phyloP scores from a whole-genome alignment of 2,329 filamentous ascomycete genomes.

The Cyclaneusma minus region DNA sequence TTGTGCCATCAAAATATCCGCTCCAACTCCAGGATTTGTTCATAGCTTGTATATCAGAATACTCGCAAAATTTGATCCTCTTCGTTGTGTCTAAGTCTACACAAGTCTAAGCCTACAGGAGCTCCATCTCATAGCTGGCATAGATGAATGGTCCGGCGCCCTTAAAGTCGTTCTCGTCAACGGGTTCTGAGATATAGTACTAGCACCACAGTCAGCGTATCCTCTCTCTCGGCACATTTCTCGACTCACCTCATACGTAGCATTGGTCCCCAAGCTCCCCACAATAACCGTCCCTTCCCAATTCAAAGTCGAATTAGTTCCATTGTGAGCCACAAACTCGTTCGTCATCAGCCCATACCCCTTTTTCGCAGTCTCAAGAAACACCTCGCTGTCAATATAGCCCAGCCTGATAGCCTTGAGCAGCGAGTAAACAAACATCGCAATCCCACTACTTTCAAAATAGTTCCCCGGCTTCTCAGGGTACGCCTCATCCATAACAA shows the following conservation, averaged over 20 bases:
- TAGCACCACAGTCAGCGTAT: constrained; percentile 2
- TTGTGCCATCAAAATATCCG: too few species aligned
- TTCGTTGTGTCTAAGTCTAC: too few species aligned
- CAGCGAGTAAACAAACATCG: constrained; percentile 23
- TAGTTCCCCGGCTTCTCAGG: constrained; percentile 18
- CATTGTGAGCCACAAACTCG: constrained; percentile 6
- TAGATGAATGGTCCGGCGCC: constrained; percentile 12
- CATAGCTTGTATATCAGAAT: too few species aligned
- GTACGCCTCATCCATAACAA: constrained; percentile 17
- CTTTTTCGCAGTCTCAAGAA: constrained; percentile 5
- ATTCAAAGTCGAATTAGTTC: constrained; percentile 7
- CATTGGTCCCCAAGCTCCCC: constrained; percentile 10
- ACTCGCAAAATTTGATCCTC: too few species aligned
- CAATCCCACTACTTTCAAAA: constrained; percentile 21
- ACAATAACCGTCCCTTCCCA: constrained; percentile 12
- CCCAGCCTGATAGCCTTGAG: constrained; percentile 22
- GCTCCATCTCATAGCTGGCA: constrained; percentile 10
- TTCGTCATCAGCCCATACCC: constrained; percentile 10
- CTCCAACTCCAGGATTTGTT: too few species aligned
- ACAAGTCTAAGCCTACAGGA: too few species aligned
- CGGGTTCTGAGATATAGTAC: constrained; percentile 10
- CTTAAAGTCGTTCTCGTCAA: constrained; percentile 11
- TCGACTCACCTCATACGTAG: constrained; percentile 9
- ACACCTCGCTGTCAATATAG: constrained; percentile 12
- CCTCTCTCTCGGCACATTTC: not conserved